Evolutionary conservation across 2,329 filamentous ascomycete species (phyloP), one percentile per base, ranked within the genome.

Genomic region (Alternaria triticina): DNA sequence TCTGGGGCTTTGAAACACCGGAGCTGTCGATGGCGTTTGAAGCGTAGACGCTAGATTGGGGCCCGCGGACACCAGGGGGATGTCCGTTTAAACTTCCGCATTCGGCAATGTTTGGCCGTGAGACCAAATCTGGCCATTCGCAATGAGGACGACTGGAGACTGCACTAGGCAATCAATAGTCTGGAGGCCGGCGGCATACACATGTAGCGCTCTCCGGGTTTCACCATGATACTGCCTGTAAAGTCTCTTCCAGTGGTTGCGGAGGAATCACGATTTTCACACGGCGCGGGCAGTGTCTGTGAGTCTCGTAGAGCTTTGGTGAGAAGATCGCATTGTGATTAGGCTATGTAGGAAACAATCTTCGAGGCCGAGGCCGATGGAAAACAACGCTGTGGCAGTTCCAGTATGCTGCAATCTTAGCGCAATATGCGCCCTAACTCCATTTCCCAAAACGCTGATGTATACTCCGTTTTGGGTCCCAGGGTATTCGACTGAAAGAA

Each of bases 381-480:
- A 25, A 20, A 54, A 61, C 9, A 45, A 57, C 40, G 23, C 46
- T 23, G 30, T 25, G 23, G 23, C 47, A 44, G 20, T 44, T 36
- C 27, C 57, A 20, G 23, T 47, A 46, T 44, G 55, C 36, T 43
- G 50, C 57, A 15, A 9, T 40, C 45, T 27, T 58, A 44, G 51
- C 60, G 50, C 33, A 54, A 40, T 15, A 36, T 20, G 27, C 12
- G 13, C 33, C 33, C 27, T 49, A 28, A 66, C 57, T 57, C 64
- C 61, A 44, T 64, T 28, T 56, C 40, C 49, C 50, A 33, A 56
- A 40, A 66, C 63, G 44, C 61, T 54, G 49, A 58, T 64, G 30
- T 58, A 57, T 70, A 63, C 67, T 68, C 67, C 65, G 44, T 62
- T 63, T 65, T 66, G 59, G 65, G 62, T 54, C 54, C 62, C 57